A percentile compares a stretch with the other conserved stretches of the same genome.
Evolutionary conservation across 2,329 filamentous ascomycete species (phyloP).

Genomic region (Aureobasidium melanogenum): DNA sequence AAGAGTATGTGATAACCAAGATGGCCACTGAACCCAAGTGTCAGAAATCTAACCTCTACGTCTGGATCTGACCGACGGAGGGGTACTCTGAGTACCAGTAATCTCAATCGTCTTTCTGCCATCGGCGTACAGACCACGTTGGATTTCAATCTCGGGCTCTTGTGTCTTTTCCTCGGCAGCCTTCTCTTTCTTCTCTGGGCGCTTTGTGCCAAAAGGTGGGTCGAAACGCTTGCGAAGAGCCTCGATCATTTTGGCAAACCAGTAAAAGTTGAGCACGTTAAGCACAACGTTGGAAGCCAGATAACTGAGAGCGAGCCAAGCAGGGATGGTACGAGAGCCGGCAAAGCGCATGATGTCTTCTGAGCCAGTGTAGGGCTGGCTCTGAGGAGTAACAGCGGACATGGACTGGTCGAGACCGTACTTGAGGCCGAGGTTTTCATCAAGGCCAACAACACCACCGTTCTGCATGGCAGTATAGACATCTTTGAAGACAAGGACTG

Average conservation of each 20-base stretch:
- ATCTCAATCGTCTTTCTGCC: conserved; percentile 20
- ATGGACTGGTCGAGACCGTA: conserved; percentile 4
- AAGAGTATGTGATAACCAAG: background rate
- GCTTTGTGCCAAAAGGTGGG: conserved; percentile 42
- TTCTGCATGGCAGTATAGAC: conserved; percentile 44
- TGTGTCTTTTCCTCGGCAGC: conserved; percentile 16
- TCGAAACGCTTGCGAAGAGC: conserved; percentile 70
- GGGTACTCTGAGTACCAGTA: background rate
- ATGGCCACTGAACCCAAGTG: background rate
- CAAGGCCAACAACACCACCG: conserved; percentile 15
- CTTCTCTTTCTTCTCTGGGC: conserved; percentile 19
- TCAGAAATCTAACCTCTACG: background rate
- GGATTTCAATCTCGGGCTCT: conserved; percentile 17
- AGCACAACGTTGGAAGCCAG: conserved; percentile 61
- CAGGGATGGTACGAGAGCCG: conserved; percentile 42
- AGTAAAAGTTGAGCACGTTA: conserved; percentile 71
- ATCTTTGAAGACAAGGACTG: conserved; percentile 60
- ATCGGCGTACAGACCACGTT: conserved; percentile 19
- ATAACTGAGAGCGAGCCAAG: conserved; percentile 63
- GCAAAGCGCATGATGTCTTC: conserved; percentile 42
- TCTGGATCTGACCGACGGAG: conserved; percentile 4
- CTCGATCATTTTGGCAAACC: conserved; percentile 81
- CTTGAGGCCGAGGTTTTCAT: conserved; percentile 11
- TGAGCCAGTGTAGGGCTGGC: background rate
- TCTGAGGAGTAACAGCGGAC: background rate